Evolutionary conservation across 148 eudicot genomes (phyloP).

Genomic region (Rhododendron vialii): DNA sequence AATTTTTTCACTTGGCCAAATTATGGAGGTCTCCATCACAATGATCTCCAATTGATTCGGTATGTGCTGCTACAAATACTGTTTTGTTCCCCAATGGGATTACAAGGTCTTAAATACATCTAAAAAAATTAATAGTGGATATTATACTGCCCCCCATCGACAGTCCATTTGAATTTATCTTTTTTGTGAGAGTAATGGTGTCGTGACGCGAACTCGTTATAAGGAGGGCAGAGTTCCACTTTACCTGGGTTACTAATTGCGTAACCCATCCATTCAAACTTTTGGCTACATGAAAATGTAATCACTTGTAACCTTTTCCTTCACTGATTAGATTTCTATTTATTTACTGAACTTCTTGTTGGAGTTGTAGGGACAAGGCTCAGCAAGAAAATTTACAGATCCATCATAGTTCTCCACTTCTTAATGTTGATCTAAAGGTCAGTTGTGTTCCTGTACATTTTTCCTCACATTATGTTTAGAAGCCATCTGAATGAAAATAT

Average conservation of each 20-base stretch:
- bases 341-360: constrained; percentile 2
- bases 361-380: constrained; percentile 58
- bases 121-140: not conserved
- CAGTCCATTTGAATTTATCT: not conserved
- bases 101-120: not conserved
- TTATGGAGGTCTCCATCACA: not conserved
- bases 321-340: not conserved
- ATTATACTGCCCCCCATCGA: not conserved
- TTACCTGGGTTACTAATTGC: not conserved
- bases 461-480: not conserved
- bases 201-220: not conserved
- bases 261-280: not conserved
- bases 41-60: not conserved
- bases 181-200: not conserved
- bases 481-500: not conserved
- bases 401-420: constrained; percentile 58
- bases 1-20: not conserved
- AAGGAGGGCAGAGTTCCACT: not conserved
- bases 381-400: constrained; percentile 51
- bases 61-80: not conserved
- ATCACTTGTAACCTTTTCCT: constrained; percentile 3
- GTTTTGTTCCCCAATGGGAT: not conserved
- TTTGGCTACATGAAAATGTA: not conserved
- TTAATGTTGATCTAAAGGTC: constrained; percentile 63
- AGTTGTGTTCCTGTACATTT: constrained; percentile 24